Evolutionary conservation across 2,329 filamentous ascomycete genomes (phyloP), one percentile per base, ranked within the genome.

Genomic region (Ascomycota sp.): DNA sequence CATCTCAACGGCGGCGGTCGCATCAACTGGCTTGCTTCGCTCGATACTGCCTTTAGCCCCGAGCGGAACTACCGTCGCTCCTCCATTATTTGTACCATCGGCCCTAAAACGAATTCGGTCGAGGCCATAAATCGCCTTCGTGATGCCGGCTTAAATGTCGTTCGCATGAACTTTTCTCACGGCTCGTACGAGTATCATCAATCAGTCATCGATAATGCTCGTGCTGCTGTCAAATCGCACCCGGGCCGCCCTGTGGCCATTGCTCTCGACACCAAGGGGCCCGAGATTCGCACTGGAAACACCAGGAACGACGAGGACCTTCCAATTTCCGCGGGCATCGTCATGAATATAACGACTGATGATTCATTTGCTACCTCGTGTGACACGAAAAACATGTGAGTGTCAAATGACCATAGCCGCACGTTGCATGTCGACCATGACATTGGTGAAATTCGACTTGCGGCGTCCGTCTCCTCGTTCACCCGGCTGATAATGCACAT

Each of bases 121-220:
- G 80, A 94, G 64, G 85, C 83, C 58, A 92, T 98, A 63, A 95
- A 95, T 61, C 69, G 75, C 55, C 79, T 98, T 47, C 81, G 86
- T 55, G 69, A 67, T 50, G 77, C 76, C 41, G 89, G 89, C 59
- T 75, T 95, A 48, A 95, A 95, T 61, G 83, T 98, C 43, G 89
- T 95, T 44, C 86, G 89, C 63, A 98, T 98, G 89, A 98, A 98
- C 77, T 95, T 95, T 56, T 93, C 54, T 79, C 83, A 57, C 39
- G 54, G 54, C 36, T 52, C 51, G 42, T 89, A 95, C 58, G 85
- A 85, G 62, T 98, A 94, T 65, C 85, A 92, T 63, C 82, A 95
- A 68, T 86, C 82, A 38, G 89, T 98, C 53, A 94, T 98, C 50
- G 82, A 98, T 65, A 75, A 98, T 62, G 71, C 86, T 43, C 81